A percentile compares a stretch with the other conserved stretches of the same genome.
These are phyloP conservation scores for Endoconidiophora polonica DNA, from an alignment of 2,329 filamentous ascomycete species.

Conservation along the genomic window DNA sequence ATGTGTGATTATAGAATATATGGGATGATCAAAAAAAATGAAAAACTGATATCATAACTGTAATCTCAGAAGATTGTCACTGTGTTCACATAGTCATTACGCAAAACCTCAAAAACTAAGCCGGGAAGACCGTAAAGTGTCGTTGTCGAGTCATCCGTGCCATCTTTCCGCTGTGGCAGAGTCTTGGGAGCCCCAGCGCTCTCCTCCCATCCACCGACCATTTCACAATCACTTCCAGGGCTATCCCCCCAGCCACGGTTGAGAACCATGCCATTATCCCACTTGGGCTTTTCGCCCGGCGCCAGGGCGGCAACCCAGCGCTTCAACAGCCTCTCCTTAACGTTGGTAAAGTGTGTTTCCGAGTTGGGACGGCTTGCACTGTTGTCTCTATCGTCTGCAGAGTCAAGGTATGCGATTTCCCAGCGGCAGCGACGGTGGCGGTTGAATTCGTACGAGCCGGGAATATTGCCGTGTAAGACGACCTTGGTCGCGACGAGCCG, in stretches of 20 bases:
- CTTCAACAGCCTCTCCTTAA: constrained; percentile 50
- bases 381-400: background rate
- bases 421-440: constrained; percentile 79
- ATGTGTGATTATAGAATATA: background rate
- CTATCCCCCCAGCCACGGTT: constrained; percentile 86
- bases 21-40: background rate
- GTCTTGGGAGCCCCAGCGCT: constrained; percentile 25
- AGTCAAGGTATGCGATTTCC: constrained; percentile 46
- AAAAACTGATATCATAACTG: background rate
- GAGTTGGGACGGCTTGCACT: constrained; percentile 35
- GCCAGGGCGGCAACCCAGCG: constrained; percentile 54
- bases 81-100: constrained; percentile 77
- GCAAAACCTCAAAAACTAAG: constrained; percentile 85
- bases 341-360: constrained; percentile 60
- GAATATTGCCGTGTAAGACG: constrained; percentile 87
- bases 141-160: constrained; percentile 46
- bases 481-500: constrained; percentile 76
- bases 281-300: constrained; percentile 32
- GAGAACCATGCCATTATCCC: constrained; percentile 64
- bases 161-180: constrained; percentile 34
- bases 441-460: constrained; percentile 93
- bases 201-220: constrained; percentile 75
- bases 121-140: constrained; percentile 89
- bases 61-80: constrained; percentile 62
- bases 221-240: constrained; percentile 75